Percentiles rank a stretch among this genome's conserved stretches.
These are phyloP conservation scores for Rhododendron williamsianum DNA, from an alignment of 148 eudicot species.

Conservation along the genomic window DNA sequence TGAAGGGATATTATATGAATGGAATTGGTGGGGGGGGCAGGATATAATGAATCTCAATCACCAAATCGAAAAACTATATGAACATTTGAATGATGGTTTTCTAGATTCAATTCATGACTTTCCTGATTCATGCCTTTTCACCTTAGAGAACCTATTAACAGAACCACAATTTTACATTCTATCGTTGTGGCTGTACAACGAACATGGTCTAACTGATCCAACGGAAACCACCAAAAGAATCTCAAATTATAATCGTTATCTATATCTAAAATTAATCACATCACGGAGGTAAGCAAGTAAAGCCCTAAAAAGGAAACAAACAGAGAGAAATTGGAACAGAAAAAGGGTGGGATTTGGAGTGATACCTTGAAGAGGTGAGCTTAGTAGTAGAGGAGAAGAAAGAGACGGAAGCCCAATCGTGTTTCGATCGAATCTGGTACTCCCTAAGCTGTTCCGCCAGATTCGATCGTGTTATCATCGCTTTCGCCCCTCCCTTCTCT, in stretches of 20 bases:
- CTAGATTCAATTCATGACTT: background rate
- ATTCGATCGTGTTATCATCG: conserved; percentile 88
- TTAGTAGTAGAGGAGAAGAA: conserved; percentile 68
- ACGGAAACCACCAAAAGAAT: background rate
- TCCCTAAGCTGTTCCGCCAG: conserved; percentile 91
- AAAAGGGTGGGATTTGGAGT: background rate
- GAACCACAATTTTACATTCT: background rate
- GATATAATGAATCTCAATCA: too few relatives aligned
- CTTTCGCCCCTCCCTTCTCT: conserved; percentile 5
- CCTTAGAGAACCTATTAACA: background rate
- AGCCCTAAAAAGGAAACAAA: background rate
- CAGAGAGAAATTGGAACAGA: background rate
- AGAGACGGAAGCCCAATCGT: conserved; percentile 84
- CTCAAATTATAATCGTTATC: background rate
- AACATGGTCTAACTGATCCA: conserved; percentile 2
- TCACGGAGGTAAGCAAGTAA: background rate
- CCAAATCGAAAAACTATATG: too few relatives aligned
- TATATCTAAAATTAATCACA: background rate
- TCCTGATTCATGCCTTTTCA: background rate
- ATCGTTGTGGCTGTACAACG: background rate
- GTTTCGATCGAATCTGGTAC: conserved; percentile 85
- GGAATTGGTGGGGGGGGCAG: background rate
- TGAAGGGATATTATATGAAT: background rate
- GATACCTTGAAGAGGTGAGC: conserved; percentile 63
- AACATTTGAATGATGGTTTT: background rate